These are phyloP conservation scores for Pugionium cornutum DNA, from an alignment of 345 rosid species.

Conservation along the genomic window DNA sequence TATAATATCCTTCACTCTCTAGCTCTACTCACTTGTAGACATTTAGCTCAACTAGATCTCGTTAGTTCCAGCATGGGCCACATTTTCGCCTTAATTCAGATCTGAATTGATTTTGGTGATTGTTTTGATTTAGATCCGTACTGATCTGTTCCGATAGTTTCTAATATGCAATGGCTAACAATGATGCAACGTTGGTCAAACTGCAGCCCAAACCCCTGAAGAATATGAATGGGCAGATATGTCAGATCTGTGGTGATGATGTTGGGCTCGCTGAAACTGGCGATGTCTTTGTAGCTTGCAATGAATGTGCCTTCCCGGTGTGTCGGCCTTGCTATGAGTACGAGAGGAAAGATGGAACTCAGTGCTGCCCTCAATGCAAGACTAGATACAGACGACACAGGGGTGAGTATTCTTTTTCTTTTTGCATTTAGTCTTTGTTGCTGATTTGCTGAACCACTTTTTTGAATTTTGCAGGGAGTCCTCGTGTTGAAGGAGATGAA, in stretches of 20 bases:
- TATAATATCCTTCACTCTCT: background rate
- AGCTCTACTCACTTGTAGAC: constrained; percentile 19
- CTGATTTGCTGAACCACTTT: constrained; percentile 6
- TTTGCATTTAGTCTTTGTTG: constrained; percentile 9
- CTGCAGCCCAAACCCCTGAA: constrained; percentile 83
- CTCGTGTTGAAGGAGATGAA: constrained; percentile 94
- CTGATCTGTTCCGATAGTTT: constrained; percentile 14
- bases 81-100: background rate
- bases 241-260: constrained; percentile 95
- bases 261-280: constrained; percentile 65
- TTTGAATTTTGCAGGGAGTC: constrained; percentile 64
- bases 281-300: constrained; percentile 93
- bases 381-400: constrained; percentile 92
- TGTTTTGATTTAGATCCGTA: constrained; percentile 3
- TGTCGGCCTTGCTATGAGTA: constrained; percentile 98
- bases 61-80: constrained; percentile 3
- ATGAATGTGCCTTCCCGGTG: constrained; percentile 99
- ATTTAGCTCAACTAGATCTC: constrained; percentile 22
- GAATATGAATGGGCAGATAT: constrained; percentile 69
- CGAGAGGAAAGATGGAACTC: constrained; percentile 97
- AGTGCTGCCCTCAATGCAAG: constrained; percentile 99
- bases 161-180: constrained; percentile 16
- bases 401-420: constrained; percentile 48
- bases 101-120: constrained; percentile 12
- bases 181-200: constrained; percentile 2